Conservation (phyloP, 768 basidiomycete species). For the Naganishia antarctica region DNA sequence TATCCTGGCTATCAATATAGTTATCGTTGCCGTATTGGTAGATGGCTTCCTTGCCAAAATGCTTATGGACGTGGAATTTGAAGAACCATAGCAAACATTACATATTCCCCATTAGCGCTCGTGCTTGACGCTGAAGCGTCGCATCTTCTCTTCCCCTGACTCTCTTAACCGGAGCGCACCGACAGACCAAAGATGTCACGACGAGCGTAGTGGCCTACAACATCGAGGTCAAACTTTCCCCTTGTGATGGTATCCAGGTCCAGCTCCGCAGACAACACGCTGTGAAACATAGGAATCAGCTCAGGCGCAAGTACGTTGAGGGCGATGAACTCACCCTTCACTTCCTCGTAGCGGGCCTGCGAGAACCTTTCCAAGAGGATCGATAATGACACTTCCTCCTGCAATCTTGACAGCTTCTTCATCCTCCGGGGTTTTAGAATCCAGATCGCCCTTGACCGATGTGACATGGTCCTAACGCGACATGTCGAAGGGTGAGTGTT, state of each 20-base stretch:
- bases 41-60: no score
- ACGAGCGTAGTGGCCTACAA: constrained; percentile 61
- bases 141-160: no score
- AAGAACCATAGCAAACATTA: no score
- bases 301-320: not conserved
- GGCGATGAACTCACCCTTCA: constrained; percentile 56
- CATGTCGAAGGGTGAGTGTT: constrained; percentile 54
- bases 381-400: constrained; percentile 62
- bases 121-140: no score
- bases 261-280: constrained; percentile 52
- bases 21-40: no score
- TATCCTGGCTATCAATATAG: no score
- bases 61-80: no score
- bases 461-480: constrained; percentile 52
- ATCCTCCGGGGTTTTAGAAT: constrained; percentile 52
- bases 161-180: constrained; percentile 13
- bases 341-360: constrained; percentile 58
- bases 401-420: constrained; percentile 58
- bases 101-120: no score
- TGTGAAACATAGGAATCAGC: not conserved
- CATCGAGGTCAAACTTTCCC: constrained; percentile 63
- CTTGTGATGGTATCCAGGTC: constrained; percentile 59
- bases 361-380: constrained; percentile 58
- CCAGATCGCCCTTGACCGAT: constrained; percentile 40
- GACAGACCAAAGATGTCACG: constrained; percentile 38